phyloP scores from a whole-genome alignment of 202 grass and related monocot genomes.

The Setaria viridis region DNA sequence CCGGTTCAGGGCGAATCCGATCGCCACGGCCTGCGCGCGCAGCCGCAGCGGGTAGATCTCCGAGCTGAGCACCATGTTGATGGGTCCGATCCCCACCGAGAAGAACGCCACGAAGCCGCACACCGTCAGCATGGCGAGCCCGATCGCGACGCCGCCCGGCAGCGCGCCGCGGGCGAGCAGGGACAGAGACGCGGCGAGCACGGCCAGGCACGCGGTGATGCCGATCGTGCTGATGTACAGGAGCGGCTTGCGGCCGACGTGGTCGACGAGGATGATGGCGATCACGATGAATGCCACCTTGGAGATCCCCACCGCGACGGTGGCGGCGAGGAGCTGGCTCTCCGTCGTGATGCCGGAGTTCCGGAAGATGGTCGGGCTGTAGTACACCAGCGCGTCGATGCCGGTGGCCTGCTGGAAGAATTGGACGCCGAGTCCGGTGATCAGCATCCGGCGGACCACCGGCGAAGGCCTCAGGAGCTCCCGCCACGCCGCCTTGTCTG shows the following conservation, averaged over 20 bases:
- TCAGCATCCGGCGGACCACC: conserved; percentile 59
- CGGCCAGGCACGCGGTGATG: conserved; percentile 67
- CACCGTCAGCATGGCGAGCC: conserved; percentile 61
- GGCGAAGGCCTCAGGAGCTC: conserved; percentile 66
- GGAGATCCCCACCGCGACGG: conserved; percentile 69
- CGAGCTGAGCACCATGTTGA: conserved; percentile 81
- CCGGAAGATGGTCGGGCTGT: conserved; percentile 80
- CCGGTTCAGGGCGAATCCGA: conserved; percentile 62
- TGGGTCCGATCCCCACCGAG: conserved; percentile 81
- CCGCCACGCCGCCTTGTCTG: conserved; percentile 55
- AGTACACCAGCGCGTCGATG: conserved; percentile 85
- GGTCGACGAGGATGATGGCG: conserved; percentile 75
- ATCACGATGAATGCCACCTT: conserved; percentile 74
- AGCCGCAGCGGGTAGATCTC: conserved; percentile 84
- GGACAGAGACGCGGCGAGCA: conserved; percentile 48
- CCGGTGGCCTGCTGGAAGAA: conserved; percentile 83
- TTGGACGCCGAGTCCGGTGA: conserved; percentile 66
- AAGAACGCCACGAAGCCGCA: conserved; percentile 87
- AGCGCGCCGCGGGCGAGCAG: conserved; percentile 49
- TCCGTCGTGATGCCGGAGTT: conserved; percentile 72
- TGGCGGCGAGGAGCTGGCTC: conserved; percentile 74
- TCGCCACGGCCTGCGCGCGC: conserved; percentile 76
- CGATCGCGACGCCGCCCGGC: conserved; percentile 44
- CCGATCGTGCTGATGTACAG: conserved; percentile 72
- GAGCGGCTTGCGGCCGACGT: conserved; percentile 69